A percentile compares a stretch with the other conserved stretches of the same genome.
phyloP scores from a whole-genome alignment of 2,329 filamentous ascomycete genomes.

The Coniella lustricola region DNA sequence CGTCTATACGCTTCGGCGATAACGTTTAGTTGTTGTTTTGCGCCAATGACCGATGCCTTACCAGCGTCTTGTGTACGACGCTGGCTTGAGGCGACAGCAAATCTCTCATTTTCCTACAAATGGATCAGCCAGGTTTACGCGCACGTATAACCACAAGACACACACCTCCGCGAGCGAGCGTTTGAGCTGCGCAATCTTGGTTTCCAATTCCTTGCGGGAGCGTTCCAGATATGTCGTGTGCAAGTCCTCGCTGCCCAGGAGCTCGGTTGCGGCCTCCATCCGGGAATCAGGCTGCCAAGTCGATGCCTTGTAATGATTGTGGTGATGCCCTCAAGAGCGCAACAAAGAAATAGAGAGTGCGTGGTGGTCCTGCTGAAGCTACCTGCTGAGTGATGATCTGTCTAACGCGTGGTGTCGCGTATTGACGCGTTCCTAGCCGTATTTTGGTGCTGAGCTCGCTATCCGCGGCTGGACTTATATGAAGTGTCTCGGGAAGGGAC shows the following conservation, averaged over 20 bases:
- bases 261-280: constrained; percentile 24
- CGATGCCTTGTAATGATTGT: too few species aligned
- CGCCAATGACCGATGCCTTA: neutral
- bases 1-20: constrained; percentile 61
- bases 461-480: constrained; percentile 5
- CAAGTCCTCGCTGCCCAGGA: constrained; percentile 28
- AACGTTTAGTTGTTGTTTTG: constrained; percentile 27
- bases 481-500: constrained; percentile 2
- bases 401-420: constrained; percentile 20
- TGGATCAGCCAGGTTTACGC: constrained; percentile 14
- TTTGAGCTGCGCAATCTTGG: constrained; percentile 48
- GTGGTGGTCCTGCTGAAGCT: neutral
- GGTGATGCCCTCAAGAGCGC: too few species aligned
- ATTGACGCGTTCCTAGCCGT: neutral
- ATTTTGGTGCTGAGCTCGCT: neutral
- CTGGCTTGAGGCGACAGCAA: neutral
- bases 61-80: neutral
- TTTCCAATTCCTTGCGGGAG: constrained; percentile 61
- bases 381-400: constrained; percentile 19
- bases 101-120: constrained; percentile 17
- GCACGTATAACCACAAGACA: constrained; percentile 5
- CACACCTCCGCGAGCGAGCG: constrained; percentile 39
- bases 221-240: constrained; percentile 54
- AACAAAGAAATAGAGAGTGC: too few species aligned
- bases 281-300: too few species aligned